Conservation (phyloP, 2,329 filamentous ascomycete genomes). For the Fusarium sp. region DNA sequence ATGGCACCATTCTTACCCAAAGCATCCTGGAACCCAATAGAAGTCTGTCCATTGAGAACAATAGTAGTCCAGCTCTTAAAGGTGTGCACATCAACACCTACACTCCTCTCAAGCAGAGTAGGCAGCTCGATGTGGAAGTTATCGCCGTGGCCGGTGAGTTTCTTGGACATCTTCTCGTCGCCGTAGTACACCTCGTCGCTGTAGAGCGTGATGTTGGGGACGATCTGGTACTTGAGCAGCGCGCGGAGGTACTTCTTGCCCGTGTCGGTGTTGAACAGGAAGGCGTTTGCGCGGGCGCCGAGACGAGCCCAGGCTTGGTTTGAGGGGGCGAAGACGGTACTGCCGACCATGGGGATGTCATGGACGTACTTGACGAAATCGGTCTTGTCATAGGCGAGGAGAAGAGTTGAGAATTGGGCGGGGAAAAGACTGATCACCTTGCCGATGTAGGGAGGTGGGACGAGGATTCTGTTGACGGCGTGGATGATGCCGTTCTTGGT, state of each 20-base stretch:
- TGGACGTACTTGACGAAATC: constrained; percentile 73
- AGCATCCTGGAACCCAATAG: constrained; percentile 76
- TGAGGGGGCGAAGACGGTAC: constrained; percentile 83
- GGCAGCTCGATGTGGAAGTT: constrained; percentile 75
- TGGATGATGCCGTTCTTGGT: constrained; percentile 87
- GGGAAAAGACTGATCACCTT: constrained; percentile 74
- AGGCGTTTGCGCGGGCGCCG: constrained; percentile 77
- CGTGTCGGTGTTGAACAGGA: constrained; percentile 81
- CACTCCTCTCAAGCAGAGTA: constrained; percentile 74
- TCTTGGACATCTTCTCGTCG: constrained; percentile 44
- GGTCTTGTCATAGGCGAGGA: constrained; percentile 80
- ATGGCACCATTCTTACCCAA: constrained; percentile 84
- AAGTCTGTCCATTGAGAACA: constrained; percentile 78
- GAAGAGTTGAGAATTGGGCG: constrained; percentile 80
- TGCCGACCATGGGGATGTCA: constrained; percentile 67
- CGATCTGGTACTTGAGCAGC: constrained; percentile 83
- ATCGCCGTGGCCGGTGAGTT: constrained; percentile 34
- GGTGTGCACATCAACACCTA: constrained; percentile 78
- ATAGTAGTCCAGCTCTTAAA: constrained; percentile 78
- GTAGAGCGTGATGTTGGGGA: constrained; percentile 81
- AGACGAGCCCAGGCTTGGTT: constrained; percentile 85
- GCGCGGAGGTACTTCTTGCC: constrained; percentile 83
- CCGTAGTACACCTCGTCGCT: constrained; percentile 81
- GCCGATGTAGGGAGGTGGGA: constrained; percentile 77
- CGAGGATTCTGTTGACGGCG: constrained; percentile 78